phyloP scores from a whole-genome alignment of 352 stramenopile genomes.

The Pythium apleroticum region DNA sequence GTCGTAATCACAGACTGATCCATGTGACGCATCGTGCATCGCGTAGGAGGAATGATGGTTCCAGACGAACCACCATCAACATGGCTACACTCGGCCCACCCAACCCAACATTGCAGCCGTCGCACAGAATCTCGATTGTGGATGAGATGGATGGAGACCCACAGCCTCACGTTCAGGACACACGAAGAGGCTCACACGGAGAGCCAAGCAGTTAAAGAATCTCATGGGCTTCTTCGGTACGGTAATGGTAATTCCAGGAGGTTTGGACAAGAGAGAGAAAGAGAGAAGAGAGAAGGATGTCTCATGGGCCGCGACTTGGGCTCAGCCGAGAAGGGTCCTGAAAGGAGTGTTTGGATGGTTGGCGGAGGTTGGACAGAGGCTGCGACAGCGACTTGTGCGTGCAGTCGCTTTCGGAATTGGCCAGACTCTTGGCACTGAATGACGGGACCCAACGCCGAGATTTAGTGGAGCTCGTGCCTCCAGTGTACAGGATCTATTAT shows the following conservation, averaged over 20 bases:
- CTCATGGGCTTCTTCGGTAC: no score
- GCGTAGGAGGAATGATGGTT: background rate
- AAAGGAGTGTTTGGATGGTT: no score
- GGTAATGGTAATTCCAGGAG: no score
- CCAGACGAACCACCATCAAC: constrained; percentile 1
- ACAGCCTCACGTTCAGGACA: background rate
- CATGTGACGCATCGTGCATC: background rate
- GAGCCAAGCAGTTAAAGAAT: no score
- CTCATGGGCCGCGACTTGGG: no score
- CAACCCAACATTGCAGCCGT: background rate
- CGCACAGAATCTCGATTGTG: background rate
- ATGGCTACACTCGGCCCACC: constrained; percentile 9
- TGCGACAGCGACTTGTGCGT: background rate
- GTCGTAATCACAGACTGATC: background rate
- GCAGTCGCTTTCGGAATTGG: background rate
- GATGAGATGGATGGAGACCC: background rate
- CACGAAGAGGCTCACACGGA: no score
- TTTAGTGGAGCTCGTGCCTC: background rate
- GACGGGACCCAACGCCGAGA: background rate
- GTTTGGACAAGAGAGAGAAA: no score
- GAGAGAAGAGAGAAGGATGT: no score
- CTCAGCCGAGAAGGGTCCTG: no score
- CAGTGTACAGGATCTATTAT: background rate
- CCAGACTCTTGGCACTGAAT: background rate
- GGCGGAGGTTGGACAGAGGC: no score